Evolutionary conservation across 1,284 basidiomycete species (phyloP), one percentile per base, ranked within the genome.

Genomic region (Mycena citricolor): DNA sequence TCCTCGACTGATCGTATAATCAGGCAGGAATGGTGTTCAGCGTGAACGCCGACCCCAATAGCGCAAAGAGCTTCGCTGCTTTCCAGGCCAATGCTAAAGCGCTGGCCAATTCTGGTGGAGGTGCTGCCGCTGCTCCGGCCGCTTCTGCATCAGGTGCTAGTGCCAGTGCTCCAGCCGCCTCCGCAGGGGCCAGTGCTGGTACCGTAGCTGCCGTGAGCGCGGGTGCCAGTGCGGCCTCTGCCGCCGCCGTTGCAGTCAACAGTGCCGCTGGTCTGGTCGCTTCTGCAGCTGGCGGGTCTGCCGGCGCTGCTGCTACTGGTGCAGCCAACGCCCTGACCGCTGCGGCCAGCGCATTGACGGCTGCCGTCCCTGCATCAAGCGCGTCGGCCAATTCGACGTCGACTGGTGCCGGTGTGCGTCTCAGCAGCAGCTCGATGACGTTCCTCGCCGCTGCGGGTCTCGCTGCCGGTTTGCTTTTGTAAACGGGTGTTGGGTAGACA

Each of bases 1-100:
- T 30, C 4, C 7, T 3, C 4, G 4, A 32, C 31, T 10, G 16
- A 11, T 17, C 16, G 14, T 42, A 51, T 36, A 50, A 48, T 32
- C 7, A 20, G 1, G 30, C 41, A 23, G 59, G 60, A 21, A 61
- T 61, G 60, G 60, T 62, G 32, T 61, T 61, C 52, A 55, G 59
- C 35, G 42, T 62, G 8, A 62, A 62, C 52, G 56, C 60, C 14
- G 54, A 56, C 4, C 47, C 47, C 3, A 39, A 36, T 25, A 14
- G 35, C 7, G 17, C 21, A n/a, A 60, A 59, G 55, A 42, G 37
- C 24, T 60, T 59, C 37, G 52, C 31, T 7, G 51, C 40, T 16
- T 61, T 54, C 54, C 54, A 57, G 49, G 49, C 43, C 4, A 8
- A 14, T 17, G 37, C 33, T 7, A 39, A 43, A 25, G 42, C 42